Evolutionary conservation across 495 filamentous ascomycete genomes (phyloP).

Genomic region (Staphylotrichum tortipilum): DNA sequence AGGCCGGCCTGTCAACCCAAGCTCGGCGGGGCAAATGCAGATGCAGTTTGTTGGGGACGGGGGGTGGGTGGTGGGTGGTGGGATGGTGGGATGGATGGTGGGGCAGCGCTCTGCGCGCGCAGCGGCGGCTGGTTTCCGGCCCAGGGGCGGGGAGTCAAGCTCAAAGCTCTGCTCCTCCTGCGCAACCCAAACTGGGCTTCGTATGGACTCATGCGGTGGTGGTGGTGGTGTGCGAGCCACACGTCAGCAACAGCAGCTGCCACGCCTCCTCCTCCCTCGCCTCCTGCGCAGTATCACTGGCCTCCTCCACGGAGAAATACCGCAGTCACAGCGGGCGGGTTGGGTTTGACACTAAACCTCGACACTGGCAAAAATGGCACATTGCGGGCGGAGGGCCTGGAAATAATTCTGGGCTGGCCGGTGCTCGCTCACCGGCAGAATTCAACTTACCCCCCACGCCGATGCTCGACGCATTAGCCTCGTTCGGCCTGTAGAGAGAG

Average conservation of each 20-base stretch:
- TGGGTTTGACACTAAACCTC: conserved; percentile 1
- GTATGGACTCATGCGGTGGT: too few species aligned
- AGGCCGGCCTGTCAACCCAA: not conserved
- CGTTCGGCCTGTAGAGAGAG: not conserved
- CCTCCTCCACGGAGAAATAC: conserved; percentile 9
- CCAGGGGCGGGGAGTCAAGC: too few species aligned
- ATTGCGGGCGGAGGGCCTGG: conserved; percentile 10
- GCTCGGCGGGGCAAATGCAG: conserved; percentile 1
- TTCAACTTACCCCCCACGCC: conserved; percentile 8
- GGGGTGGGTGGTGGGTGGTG: too few species aligned
- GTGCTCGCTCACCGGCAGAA: conserved; percentile 11
- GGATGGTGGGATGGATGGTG: conserved; percentile 1
- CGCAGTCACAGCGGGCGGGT: conserved; percentile 3
- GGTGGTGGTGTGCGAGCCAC: not conserved
- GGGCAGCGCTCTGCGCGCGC: too few species aligned
- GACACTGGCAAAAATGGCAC: conserved; percentile 11
- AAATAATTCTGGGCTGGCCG: conserved; percentile 1
- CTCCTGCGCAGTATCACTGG: not conserved
- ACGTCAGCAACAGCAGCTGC: not conserved
- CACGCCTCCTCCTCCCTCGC: not conserved
- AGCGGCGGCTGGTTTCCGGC: too few species aligned
- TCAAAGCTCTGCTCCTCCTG: too few species aligned
- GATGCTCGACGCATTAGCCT: not conserved
- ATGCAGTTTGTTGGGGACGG: conserved; percentile 6
- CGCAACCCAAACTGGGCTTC: too few species aligned